Percentiles rank a stretch among this genome's conserved stretches.
These are phyloP conservation scores for Anacardium occidentale DNA, from an alignment of 345 rosid species.

Conservation along the genomic window DNA sequence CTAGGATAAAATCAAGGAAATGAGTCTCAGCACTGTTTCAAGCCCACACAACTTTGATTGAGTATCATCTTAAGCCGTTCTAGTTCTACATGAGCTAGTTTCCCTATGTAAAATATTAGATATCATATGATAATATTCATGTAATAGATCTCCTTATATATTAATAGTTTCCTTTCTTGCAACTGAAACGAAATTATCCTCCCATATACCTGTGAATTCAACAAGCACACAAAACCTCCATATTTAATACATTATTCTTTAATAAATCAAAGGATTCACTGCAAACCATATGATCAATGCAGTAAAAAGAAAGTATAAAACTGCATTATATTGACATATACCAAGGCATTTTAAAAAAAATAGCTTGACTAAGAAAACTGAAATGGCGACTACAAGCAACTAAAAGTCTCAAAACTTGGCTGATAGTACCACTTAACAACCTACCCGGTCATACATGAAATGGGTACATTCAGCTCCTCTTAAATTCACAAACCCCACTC, in stretches of 20 bases:
- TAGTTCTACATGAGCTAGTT: background rate
- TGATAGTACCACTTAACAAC: background rate
- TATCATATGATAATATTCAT: background rate
- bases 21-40: background rate
- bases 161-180: no score
- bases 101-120: background rate
- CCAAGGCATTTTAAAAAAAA: background rate
- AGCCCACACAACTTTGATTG: background rate
- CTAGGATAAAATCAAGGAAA: background rate
- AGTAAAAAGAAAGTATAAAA: background rate
- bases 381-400: background rate
- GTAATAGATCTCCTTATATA: background rate
- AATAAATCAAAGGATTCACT: background rate
- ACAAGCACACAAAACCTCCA: background rate
- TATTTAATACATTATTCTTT: background rate
- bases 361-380: background rate
- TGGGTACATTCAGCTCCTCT: background rate
- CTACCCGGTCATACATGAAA: background rate
- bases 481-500: background rate
- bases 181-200: background rate
- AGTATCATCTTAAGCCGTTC: background rate
- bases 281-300: background rate
- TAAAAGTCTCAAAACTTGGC: background rate
- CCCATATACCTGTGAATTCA: background rate
- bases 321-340: background rate